Evolutionary conservation across 2,329 filamentous ascomycete genomes (phyloP), one percentile per base, ranked within the genome.

Genomic region (Sordariomycetes sp.): DNA sequence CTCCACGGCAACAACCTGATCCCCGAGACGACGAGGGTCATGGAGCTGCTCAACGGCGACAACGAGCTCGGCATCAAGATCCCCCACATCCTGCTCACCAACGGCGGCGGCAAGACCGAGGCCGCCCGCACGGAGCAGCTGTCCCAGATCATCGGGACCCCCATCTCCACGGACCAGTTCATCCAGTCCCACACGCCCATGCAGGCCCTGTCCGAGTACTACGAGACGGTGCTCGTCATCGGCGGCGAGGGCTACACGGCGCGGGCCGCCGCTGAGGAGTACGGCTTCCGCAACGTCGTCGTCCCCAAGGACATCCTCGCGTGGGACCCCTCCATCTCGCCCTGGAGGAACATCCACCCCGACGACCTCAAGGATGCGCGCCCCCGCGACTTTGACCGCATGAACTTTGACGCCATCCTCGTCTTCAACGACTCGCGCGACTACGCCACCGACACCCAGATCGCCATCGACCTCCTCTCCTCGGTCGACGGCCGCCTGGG

Each of bases 361-460:
- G 72, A 80, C 50, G 89, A 90, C 69, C 73, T 70, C 50, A 64
- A 67, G 8, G 80, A 79, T 58, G 76, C 80, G n/a, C 76, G 77
- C 48, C 79, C 81, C 1, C 55, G 88, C 70, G 78, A 88, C 65
- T 74, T 88, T 0, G 83, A 84, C 0, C 65, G 63, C 10, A 76
- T 92, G 54, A 90, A 89, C 64, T 86, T 99, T 63, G 90, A 95
- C 66, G 90, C 91, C 34, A 83, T 97, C 34, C 87, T 97, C 65
- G 87, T 96, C 8, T 96, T 92, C 78, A 95, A 95, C 69, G 94
- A 97, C 70, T 91, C 94, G 3, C 82, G 94, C 58, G 94, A 99
- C 74, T 99, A 94, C 94, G 90, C 88, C 1, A 78, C 96, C 10
- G 94, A 97, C 69, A 83, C 84, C 2, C 88, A 95, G 67, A 74